phyloP scores from a whole-genome alignment of 2,329 filamentous ascomycete genomes.

The Colletotrichum incanum region DNA sequence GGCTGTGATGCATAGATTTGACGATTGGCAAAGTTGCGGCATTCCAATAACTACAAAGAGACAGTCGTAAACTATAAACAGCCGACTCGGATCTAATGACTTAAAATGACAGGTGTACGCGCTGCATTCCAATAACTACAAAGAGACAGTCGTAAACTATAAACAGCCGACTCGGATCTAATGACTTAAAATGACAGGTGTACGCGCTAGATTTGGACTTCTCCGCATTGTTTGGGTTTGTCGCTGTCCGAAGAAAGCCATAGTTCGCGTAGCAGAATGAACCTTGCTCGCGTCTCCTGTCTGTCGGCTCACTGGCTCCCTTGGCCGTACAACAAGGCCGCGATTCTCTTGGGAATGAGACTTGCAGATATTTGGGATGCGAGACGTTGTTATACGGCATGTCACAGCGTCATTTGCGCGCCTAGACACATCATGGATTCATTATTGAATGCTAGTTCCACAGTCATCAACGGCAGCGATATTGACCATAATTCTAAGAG shows the following conservation, averaged over 20 bases:
- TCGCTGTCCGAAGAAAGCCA: no score
- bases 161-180: background rate
- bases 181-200: background rate
- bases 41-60: background rate
- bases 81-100: background rate
- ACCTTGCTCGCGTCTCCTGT: no score
- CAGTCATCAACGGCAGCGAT: background rate
- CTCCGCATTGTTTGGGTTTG: no score
- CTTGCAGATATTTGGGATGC: rapidly evolving
- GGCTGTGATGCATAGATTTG: background rate
- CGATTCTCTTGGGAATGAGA: background rate
- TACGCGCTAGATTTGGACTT: no score
- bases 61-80: no score
- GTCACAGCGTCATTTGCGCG: background rate
- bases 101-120: no score
- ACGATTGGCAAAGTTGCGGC: background rate
- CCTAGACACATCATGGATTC: background rate
- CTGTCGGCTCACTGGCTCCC: no score
- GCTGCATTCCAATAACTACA: background rate
- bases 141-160: no score
- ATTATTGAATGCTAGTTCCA: background rate
- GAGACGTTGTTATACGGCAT: background rate
- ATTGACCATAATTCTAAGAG: background rate
- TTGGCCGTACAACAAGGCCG: background rate
- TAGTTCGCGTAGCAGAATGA: no score